Conservation (phyloP, 805 yeast genomes). For the Metschnikowia colocasiae region DNA sequence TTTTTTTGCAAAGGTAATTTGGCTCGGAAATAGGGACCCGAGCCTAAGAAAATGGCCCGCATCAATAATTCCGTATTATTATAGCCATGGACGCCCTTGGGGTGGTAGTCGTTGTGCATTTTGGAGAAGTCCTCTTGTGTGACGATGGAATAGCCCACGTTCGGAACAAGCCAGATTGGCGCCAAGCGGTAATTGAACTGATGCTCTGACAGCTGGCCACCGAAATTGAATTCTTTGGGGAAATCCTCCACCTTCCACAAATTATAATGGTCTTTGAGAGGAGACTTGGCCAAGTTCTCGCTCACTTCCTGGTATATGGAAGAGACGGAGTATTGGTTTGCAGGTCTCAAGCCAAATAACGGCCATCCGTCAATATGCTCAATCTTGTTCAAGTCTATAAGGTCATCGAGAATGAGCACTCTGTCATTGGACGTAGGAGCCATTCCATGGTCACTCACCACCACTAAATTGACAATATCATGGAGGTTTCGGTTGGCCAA, state of each 20-base stretch:
- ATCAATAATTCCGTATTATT: slow-evolving; percentile 71
- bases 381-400: slow-evolving; percentile 51
- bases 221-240: slow-evolving; percentile 53
- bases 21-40: slow-evolving; percentile 70
- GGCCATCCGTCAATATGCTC: slow-evolving; percentile 83
- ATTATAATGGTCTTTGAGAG: slow-evolving; percentile 34
- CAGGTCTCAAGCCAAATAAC: slow-evolving; percentile 71
- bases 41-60: slow-evolving; percentile 77
- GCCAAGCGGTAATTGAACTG: slow-evolving; percentile 63
- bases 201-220: slow-evolving; percentile 32
- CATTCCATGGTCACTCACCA: slow-evolving; percentile 94
- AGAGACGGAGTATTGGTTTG: slow-evolving; percentile 31
- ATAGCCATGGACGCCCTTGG: slow-evolving; percentile 83
- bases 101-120: slow-evolving; percentile 47
- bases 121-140: slow-evolving; percentile 55
- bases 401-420: slow-evolving; percentile 67
- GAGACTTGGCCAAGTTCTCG: slow-evolving; percentile 24
- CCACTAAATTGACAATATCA: slow-evolving; percentile 64
- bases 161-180: slow-evolving; percentile 82
- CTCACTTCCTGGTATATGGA: slow-evolving; percentile 46
- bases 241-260: slow-evolving; percentile 56
- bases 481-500: slow-evolving; percentile 53
- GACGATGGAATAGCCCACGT: slow-evolving; percentile 72
- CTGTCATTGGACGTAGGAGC: slow-evolving; percentile 76
- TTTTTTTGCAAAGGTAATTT: slow-evolving; percentile 26